Base-by-base conservation (phyloP, 176 grass and related monocot species). In the Cocos nucifera region DNA sequence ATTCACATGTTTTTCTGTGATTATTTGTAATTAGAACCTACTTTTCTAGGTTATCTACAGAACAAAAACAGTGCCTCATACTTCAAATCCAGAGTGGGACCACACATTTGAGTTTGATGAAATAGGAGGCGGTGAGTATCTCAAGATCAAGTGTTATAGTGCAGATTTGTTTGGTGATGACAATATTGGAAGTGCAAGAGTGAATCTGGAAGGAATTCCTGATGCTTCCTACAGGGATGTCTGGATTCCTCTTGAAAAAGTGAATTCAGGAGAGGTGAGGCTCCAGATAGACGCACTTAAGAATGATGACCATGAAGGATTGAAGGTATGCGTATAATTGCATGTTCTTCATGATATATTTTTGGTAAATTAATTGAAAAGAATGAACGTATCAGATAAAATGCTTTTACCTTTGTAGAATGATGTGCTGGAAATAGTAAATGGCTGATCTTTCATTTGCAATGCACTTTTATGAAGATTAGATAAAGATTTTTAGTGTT, bases 161-260 rank as follows among this genome's bases (percentile, higher is more conserved):
- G 63, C 79, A 44, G 93, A 92, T 64, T 88, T 54, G 49, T 98
- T 92, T 54, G 77, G 84, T 57, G 88, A 98, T 64, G 88, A 98
- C 49, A 79, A 54, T 61, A 98, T 89, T 80, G 93, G 93, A 64
- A 88, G 81, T 25, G 84, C 93, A 64, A 81, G 84, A 73, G 88
- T 98, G 54, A 85, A 85, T 61, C 62, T 91, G 51, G 87, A 98
- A 48, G 84, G 93, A 32, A 86, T 98, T 78, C 27, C 76, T 51
- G 79, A 98, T 63, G 82, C 61, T 66, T 69, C 61, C 26, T 69
- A 53, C 24, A 83, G 84, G 70, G 84, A 92, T 80, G 48, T 92
- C 4, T 98, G 88, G 93, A 67, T 98, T 0, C 93, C 93, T 22
- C 88, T 98, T 80, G 93, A 98, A 77, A 92, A 89, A 30, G 64